A percentile compares a stretch with the other conserved stretches of the same genome.
Conservation (phyloP, 2,329 filamentous ascomycete species). For the Diaporthe caulivora region DNA sequence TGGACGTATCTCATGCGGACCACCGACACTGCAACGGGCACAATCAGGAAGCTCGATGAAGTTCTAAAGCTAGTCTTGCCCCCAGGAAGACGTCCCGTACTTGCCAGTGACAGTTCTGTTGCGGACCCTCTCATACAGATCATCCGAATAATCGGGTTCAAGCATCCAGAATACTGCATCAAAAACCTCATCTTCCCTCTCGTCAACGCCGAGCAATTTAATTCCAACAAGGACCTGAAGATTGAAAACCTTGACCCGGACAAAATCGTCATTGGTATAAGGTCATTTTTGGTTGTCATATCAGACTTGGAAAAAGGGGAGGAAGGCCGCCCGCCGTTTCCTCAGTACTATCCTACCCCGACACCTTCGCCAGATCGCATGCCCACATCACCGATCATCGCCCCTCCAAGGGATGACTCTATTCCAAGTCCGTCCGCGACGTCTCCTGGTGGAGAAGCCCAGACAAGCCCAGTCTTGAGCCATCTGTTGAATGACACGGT, state of each 20-base stretch:
- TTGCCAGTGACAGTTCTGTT: slow-evolving; percentile 86
- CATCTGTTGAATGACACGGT: slow-evolving; percentile 79
- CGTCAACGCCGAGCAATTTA: slow-evolving; percentile 92
- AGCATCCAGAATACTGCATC: slow-evolving; percentile 94
- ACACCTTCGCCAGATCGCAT: slow-evolving; percentile 56
- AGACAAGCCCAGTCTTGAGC: slow-evolving; percentile 75
- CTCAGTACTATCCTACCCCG: slow-evolving; percentile 69
- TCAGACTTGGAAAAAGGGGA: slow-evolving; percentile 90
- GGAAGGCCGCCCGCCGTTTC: slow-evolving; percentile 83
- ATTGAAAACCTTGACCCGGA: slow-evolving; percentile 96
- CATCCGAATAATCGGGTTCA: slow-evolving; percentile 93
- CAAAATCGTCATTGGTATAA: slow-evolving; percentile 96
- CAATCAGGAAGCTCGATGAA: slow-evolving; percentile 87
- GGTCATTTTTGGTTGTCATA: slow-evolving; percentile 93
- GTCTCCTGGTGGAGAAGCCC: slow-evolving; percentile 67
- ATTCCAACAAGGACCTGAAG: slow-evolving; percentile 79
- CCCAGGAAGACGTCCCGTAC: slow-evolving; percentile 80
- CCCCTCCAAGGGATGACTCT: slow-evolving; percentile 50
- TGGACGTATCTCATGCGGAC: slow-evolving; percentile 96
- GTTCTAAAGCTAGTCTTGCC: slow-evolving; percentile 88
- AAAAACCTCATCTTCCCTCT: slow-evolving; percentile 93
- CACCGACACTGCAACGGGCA: slow-evolving; percentile 76
- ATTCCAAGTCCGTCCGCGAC: slow-evolving; percentile 44
- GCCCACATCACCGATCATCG: slow-evolving; percentile 63
- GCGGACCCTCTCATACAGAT: slow-evolving; percentile 93